Evolutionary conservation across 805 yeast species (phyloP), one percentile per base, ranked within the genome.

Genomic region (Candida pseudoglaebosa): DNA sequence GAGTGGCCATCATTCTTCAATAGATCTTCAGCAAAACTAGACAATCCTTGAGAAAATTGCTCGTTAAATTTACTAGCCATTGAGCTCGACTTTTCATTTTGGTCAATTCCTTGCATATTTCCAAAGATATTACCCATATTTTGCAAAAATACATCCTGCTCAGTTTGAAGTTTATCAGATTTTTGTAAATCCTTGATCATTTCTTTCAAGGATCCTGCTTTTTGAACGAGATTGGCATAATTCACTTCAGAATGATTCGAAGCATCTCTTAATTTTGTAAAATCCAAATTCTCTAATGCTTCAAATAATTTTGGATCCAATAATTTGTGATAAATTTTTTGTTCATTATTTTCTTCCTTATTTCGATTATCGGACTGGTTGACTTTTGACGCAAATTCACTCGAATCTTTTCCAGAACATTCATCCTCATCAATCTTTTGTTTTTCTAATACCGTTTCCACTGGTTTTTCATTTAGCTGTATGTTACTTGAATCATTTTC

Each of bases 1-100:
- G 80, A 76, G 45, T 75, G 73, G n/a, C 95, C 95, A 45, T 84
- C 86, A 53, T 81, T 82, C 48, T 77, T 77, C 49, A 87, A 69
- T 19, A 89, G 59, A 52, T 87, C 95, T 47, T 87, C 95, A 1
- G 95, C 93, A 31, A 89, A 61, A 24, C 42, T 54, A 3, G 60
- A 53, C 24, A 62, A 48, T 12, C 60, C 62, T 36, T 49, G 49
- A 12, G 56, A 43, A 24, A 58, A 39, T 34, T 52, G 53, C 36
- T 50, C 52, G 34, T 45, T 47, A 21, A 54, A 35, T 7, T 41
- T 44, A n/a, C 34, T 35, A 8, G 39, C 36, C 12, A 34, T 30
- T 6, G 24, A 9, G n/a, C 39, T 38, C 28, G 36, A 36, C 2
- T 38, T 34, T 13, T 36, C 37, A 5, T 9, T 13, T 12, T 31